A percentile compares a stretch with the other conserved stretches of the same genome.
Evolutionary conservation across 768 basidiomycete genomes (phyloP).

Genomic region (Boletus rufocinnamomeus): DNA sequence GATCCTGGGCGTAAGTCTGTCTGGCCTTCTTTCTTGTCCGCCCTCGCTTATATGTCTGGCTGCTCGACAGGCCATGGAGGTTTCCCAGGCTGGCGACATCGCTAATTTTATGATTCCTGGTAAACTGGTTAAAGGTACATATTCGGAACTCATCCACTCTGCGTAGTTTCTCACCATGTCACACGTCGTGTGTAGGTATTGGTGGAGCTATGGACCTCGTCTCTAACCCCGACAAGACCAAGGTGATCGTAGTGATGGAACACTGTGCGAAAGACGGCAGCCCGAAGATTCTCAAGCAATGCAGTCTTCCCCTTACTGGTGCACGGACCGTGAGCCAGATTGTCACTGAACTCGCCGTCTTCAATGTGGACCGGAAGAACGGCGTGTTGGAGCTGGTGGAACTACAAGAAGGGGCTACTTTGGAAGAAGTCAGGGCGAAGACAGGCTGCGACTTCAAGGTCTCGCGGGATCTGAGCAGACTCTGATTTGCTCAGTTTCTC

Average conservation of each 20-base stretch:
- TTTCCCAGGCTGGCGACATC: slow-evolving; percentile 89
- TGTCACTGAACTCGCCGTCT: slow-evolving; percentile 91
- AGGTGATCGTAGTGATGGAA: slow-evolving; percentile 88
- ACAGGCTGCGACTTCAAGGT: slow-evolving; percentile 84
- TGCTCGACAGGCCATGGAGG: slow-evolving; percentile 82
- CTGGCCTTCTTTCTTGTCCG: not conserved
- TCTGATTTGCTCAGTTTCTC: slow-evolving; percentile 35
- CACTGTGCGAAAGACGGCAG: slow-evolving; percentile 89
- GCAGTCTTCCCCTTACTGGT: slow-evolving; percentile 85
- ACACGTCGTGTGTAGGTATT: slow-evolving; percentile 56
- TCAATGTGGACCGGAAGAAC: slow-evolving; percentile 77
- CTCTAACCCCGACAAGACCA: slow-evolving; percentile 94
- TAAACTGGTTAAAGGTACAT: slow-evolving; percentile 78
- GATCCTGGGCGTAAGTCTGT: slow-evolving; percentile 77
- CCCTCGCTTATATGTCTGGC: slow-evolving; percentile 1
- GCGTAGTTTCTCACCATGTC: slow-evolving; percentile 10
- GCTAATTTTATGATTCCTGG: slow-evolving; percentile 99
- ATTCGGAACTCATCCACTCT: not conserved
- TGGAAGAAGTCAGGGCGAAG: slow-evolving; percentile 85
- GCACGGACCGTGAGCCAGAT: slow-evolving; percentile 87
- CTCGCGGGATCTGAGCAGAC: slow-evolving; percentile 48
- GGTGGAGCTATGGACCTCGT: slow-evolving; percentile 97
- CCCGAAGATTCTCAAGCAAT: slow-evolving; percentile 83
- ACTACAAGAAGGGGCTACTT: slow-evolving; percentile 77
- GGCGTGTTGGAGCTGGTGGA: slow-evolving; percentile 78